Percentiles rank a stretch among this genome's conserved stretches.
These are phyloP conservation scores for Trifolium subterraneum DNA, from an alignment of 306 rosid genomes.

Conservation along the genomic window DNA sequence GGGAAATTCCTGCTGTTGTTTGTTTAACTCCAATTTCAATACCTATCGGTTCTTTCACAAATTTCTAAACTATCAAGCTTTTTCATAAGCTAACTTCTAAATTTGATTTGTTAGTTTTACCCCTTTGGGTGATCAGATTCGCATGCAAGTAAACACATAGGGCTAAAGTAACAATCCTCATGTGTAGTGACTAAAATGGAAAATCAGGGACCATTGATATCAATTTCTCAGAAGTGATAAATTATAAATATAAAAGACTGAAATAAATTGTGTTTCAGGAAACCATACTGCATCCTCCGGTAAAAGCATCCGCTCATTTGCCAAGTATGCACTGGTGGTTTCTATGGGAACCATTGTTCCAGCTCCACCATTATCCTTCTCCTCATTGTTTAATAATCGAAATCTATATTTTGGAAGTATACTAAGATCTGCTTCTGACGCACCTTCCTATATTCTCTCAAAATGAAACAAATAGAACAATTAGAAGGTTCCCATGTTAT, in stretches of 20 bases:
- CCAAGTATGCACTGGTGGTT: slow-evolving; percentile 66
- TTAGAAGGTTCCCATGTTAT: slow-evolving; percentile 36
- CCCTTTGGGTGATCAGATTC: not conserved
- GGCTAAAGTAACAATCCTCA: slow-evolving; percentile 7
- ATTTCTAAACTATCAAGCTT: not conserved
- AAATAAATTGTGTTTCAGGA: slow-evolving; percentile 34
- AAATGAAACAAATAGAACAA: slow-evolving; percentile 36
- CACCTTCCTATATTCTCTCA: slow-evolving; percentile 75
- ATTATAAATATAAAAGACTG: slow-evolving; percentile 2
- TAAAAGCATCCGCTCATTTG: slow-evolving; percentile 65
- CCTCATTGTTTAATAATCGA: slow-evolving; percentile 50
- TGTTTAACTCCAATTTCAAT: slow-evolving; percentile 26
- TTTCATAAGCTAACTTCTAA: slow-evolving; percentile 2
- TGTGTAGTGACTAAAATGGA: slow-evolving; percentile 28
- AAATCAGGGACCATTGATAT: slow-evolving; percentile 23
- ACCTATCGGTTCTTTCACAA: not conserved
- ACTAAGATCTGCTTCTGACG: slow-evolving; percentile 90
- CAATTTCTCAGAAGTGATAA: slow-evolving; percentile 32
- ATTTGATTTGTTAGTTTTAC: not conserved
- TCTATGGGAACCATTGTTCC: slow-evolving; percentile 87
- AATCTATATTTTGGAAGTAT: slow-evolving; percentile 76
- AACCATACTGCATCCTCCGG: slow-evolving; percentile 89
- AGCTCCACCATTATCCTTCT: slow-evolving; percentile 72
- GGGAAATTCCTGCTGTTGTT: not conserved
- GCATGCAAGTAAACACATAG: slow-evolving; percentile 10